phyloP scores from a whole-genome alignment of 2,329 filamentous ascomycete genomes.

The Drechslerella dactyloides region DNA sequence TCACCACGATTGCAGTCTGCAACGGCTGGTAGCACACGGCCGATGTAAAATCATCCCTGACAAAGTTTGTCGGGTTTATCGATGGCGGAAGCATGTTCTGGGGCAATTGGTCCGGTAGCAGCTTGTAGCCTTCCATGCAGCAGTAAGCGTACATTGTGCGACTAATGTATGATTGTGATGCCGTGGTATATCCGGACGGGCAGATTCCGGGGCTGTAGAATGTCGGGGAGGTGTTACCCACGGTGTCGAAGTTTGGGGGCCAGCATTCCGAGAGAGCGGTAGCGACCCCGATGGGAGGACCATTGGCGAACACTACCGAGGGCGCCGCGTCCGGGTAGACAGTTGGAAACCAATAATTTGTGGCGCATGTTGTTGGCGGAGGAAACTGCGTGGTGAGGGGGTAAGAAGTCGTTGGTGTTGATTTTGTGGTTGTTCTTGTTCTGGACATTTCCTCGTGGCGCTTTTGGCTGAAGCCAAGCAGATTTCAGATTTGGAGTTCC shows the following conservation, averaged over 20 bases:
- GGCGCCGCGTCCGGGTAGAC: slow-evolving; percentile 2
- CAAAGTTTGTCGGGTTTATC: slow-evolving; percentile 15
- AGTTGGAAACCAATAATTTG: slow-evolving; percentile 17
- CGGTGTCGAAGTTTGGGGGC: slow-evolving; percentile 14
- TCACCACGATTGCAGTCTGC: slow-evolving; percentile 8
- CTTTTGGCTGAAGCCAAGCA: neutral
- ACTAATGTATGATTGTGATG: slow-evolving; percentile 33
- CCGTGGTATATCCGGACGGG: slow-evolving; percentile 20
- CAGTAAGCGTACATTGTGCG: slow-evolving; percentile 41
- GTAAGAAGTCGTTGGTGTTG: slow-evolving; percentile 24
- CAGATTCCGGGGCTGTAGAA: slow-evolving; percentile 43
- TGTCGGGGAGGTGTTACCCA: neutral
- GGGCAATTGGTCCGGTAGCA: slow-evolving; percentile 14
- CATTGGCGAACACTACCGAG: slow-evolving; percentile 14
- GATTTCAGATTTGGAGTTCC: too few species aligned
- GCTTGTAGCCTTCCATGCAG: slow-evolving; percentile 20
- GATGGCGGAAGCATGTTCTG: neutral
- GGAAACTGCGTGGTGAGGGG: slow-evolving; percentile 43
- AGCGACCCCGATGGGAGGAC: slow-evolving; percentile 5
- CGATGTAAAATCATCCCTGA: neutral
- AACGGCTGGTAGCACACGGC: slow-evolving; percentile 27
- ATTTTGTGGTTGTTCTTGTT: slow-evolving; percentile 10
- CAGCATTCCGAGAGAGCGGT: slow-evolving; percentile 17
- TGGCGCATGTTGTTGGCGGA: slow-evolving; percentile 21
- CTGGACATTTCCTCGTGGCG: slow-evolving; percentile 21